Conservation (phyloP, 2,329 filamentous ascomycete genomes). For the Fusarium sp. region DNA sequence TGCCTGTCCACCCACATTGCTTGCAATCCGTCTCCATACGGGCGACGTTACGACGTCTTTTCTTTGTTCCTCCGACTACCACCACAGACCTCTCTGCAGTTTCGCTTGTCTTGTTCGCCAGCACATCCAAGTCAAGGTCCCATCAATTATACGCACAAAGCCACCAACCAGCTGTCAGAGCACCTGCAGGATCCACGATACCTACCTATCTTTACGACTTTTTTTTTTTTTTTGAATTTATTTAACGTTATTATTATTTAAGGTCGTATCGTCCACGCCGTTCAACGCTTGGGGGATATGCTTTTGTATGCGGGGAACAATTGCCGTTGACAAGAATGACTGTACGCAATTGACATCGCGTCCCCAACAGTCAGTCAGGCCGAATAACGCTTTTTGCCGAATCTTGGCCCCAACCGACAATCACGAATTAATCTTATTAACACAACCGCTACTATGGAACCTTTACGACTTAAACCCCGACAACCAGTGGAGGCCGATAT, state of each 20-base stretch:
- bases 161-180: constrained; percentile 20
- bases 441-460: constrained; percentile 61
- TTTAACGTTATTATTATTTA: constrained; percentile 7
- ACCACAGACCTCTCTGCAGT: constrained; percentile 14
- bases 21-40: constrained; percentile 19
- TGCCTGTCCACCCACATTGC: background rate
- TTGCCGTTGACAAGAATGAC: constrained; percentile 48
- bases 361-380: constrained; percentile 38
- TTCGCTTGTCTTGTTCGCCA: constrained; percentile 39
- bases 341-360: constrained; percentile 47
- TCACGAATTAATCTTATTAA: constrained; percentile 23
- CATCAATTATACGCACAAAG: constrained; percentile 21
- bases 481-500: constrained; percentile 70
- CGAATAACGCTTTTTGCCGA: constrained; percentile 23
- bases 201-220: constrained; percentile 11
- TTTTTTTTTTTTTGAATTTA: constrained; percentile 27
- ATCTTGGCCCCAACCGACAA: constrained; percentile 29
- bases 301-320: constrained; percentile 43
- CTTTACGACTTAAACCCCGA: constrained; percentile 65
- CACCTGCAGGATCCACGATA: constrained; percentile 20
- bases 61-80: constrained; percentile 29
- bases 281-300: constrained; percentile 41
- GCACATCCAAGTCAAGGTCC: constrained; percentile 30
- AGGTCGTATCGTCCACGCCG: constrained; percentile 19
- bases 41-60: constrained; percentile 27